A percentile compares a stretch with the other conserved stretches of the same genome.
Evolutionary conservation across 768 basidiomycete genomes (phyloP).

Genomic region (Boletus eberwhitei): DNA sequence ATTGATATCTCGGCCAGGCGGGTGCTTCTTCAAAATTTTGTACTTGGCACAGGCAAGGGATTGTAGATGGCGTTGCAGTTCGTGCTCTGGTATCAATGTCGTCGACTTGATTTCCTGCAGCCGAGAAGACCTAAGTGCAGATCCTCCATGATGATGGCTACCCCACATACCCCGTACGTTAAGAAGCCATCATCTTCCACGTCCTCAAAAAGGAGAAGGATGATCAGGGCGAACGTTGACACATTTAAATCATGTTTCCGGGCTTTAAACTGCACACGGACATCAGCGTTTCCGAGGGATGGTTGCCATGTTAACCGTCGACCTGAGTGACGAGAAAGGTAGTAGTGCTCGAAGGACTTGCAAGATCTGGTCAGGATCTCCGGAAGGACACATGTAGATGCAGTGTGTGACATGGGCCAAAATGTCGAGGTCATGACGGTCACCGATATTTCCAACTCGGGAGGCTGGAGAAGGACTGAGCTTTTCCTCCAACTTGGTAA

Average conservation of each 20-base stretch:
- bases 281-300: constrained; percentile 85
- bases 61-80: constrained; percentile 90
- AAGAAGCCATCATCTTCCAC: constrained; percentile 64
- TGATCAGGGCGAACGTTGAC: constrained; percentile 82
- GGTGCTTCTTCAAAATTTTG: constrained; percentile 89
- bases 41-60: constrained; percentile 94
- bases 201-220: constrained; percentile 84
- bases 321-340: constrained; percentile 85
- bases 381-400: constrained; percentile 66
- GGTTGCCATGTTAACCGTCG: constrained; percentile 91
- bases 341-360: constrained; percentile 85
- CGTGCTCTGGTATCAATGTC: constrained; percentile 68
- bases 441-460: constrained; percentile 77
- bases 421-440: constrained; percentile 95
- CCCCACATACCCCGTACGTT: constrained; percentile 62
- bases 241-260: constrained; percentile 88
- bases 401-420: constrained; percentile 82
- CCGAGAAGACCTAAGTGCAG: background rate
- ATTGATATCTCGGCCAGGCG: constrained; percentile 79
- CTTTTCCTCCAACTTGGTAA: background rate
- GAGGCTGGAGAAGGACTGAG: constrained; percentile 46
- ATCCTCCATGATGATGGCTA: background rate
- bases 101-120: constrained; percentile 80
- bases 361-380: constrained; percentile 57
- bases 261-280: constrained; percentile 75